Evolutionary conservation across 2,329 filamentous ascomycete genomes (phyloP).

Genomic region (Pestalotiopsis sp.): DNA sequence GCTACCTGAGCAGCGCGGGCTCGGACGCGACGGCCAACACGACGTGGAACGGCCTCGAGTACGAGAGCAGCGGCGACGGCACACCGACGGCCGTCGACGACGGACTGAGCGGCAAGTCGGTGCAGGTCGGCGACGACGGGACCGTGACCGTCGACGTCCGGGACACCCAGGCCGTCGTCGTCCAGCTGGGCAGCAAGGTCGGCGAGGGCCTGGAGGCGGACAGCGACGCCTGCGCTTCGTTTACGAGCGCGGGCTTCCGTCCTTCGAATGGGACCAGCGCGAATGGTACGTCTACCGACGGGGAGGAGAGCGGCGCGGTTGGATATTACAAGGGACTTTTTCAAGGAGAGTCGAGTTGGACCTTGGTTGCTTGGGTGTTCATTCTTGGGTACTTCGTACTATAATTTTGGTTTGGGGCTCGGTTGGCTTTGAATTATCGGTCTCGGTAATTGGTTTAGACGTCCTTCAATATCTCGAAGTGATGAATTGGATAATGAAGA

Average conservation of each 20-base stretch:
- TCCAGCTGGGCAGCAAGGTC: constrained; percentile 37
- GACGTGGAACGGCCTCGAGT: constrained; percentile 50
- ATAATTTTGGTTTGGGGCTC: too few relatives aligned
- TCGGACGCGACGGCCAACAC: constrained; percentile 42
- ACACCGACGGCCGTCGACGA: constrained; percentile 35
- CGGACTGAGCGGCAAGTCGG: constrained; percentile 26
- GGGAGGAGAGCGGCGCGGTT: background rate
- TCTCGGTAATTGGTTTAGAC: too few relatives aligned
- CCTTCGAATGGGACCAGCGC: background rate
- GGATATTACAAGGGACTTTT: too few relatives aligned
- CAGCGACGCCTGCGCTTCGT: constrained; percentile 6
- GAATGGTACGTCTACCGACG: background rate
- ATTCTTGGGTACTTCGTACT: too few relatives aligned
- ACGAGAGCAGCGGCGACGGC: constrained; percentile 42
- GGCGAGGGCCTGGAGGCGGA: constrained; percentile 11
- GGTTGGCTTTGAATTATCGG: too few relatives aligned
- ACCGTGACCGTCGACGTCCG: constrained; percentile 35
- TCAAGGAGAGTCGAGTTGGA: too few relatives aligned
- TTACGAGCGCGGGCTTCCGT: background rate
- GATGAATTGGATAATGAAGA: too few relatives aligned
- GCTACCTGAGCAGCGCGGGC: constrained; percentile 47
- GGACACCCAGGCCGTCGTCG: constrained; percentile 48
- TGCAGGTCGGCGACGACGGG: constrained; percentile 34
- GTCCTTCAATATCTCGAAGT: too few relatives aligned
- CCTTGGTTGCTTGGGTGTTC: too few relatives aligned